Evolutionary conservation across 176 grass and related monocot species (phyloP), one percentile per base, ranked within the genome.

Genomic region (Cocos nucifera): DNA sequence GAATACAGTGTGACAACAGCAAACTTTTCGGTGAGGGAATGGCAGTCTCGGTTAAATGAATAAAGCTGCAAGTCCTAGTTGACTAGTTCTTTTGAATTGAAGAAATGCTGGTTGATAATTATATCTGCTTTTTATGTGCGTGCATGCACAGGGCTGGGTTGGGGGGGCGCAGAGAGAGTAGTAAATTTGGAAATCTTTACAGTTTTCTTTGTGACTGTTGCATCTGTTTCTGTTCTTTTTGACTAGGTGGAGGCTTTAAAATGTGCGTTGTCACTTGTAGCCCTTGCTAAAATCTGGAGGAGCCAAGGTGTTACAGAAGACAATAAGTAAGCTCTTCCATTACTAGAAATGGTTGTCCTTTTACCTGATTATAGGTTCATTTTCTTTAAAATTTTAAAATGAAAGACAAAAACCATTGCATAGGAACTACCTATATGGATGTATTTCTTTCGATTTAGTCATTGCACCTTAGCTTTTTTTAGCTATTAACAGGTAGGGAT

Each of bases 1-100:
- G 86, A 97, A 57, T 91, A 97, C 30, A 97, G 87, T 88, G 81
- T 97, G 64, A 97, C 83, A 70, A 91, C 92, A 56, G 87, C 92
- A 52, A 97, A 97, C 74, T 97, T 97, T 77, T 85, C 72, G 51
- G 92, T 91, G 64, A 88, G 92, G 1, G 22, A 67, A 66, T 63
- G 22, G 19, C 35, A 44, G 35, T 44, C 8, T 44, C 2, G 10
- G 35, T 44, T 14, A 14, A 44, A 44, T 44, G 35, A 44, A 44
- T 44, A 44, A 44, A 44, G 8, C 35, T 44, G 35, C 35, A 44
- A 12, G 10, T 44, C 9, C 35, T 44, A 12, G 10, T 44, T 44
- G 35, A 12, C 35, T 44, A 44, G 35, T 44, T 44, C 8, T 44
- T 44, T 44, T 12, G 2, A 44, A 44, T 44, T 44, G 35, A 44